Conservation (phyloP, 1,139 yeast genomes). For the Hansenula sp. region DNA sequence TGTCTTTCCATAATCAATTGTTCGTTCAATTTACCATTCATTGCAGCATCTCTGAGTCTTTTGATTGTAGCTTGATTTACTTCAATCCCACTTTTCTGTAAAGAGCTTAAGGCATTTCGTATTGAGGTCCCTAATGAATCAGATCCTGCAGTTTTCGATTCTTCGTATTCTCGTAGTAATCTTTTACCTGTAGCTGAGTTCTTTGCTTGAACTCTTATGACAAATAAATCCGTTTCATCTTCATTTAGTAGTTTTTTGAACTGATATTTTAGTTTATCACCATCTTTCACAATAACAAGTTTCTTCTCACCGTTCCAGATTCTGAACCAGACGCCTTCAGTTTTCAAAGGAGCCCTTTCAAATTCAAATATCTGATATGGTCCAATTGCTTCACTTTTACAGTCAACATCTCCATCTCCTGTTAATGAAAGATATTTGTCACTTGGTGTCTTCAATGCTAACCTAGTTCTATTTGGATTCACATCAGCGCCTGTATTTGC, state of each 20-base stretch:
- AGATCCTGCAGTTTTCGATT: constrained; percentile 7
- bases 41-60: constrained; percentile 28
- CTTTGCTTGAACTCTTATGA: constrained; percentile 26
- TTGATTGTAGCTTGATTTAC: constrained; percentile 26
- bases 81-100: constrained; percentile 24
- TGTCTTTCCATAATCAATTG: constrained; percentile 35
- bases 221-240: constrained; percentile 12
- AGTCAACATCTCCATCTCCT: constrained; percentile 22
- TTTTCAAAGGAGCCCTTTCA: background rate
- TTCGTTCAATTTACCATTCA: constrained; percentile 35
- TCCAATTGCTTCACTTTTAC: constrained; percentile 34
- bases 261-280: constrained; percentile 19
- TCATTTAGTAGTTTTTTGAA: background rate
- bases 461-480: constrained; percentile 8
- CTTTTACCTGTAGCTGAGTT: constrained; percentile 20
- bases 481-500: constrained; percentile 2
- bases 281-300: constrained; percentile 21
- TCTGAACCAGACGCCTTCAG: constrained; percentile 8
- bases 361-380: constrained; percentile 31
- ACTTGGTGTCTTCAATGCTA: constrained; percentile 29
- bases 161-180: constrained; percentile 7
- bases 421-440: constrained; percentile 30
- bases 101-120: constrained; percentile 17
- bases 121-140: constrained; percentile 11
- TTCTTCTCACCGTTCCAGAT: constrained; percentile 8